Percentiles rank a stretch among this genome's conserved stretches.
Conservation (phyloP, 2,329 filamentous ascomycete genomes). For the Hawksworthiomyces lignivorus region DNA sequence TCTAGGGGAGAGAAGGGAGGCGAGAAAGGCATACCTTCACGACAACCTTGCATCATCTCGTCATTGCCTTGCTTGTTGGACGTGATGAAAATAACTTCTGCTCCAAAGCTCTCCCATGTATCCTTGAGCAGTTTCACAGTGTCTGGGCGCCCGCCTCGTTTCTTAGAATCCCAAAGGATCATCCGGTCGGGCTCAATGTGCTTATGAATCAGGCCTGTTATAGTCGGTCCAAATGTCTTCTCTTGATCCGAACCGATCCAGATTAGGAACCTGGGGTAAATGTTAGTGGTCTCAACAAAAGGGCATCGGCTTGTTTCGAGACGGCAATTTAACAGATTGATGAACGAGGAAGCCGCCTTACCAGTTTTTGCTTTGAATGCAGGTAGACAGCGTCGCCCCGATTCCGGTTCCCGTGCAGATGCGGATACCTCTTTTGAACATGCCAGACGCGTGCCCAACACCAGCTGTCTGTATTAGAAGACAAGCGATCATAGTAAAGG, state of each 20-base stretch:
- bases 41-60: constrained; percentile 35
- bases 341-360: too few species aligned
- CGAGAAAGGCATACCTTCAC: constrained; percentile 22
- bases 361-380: constrained; percentile 32
- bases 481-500: neutral
- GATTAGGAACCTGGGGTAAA: constrained; percentile 31
- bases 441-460: constrained; percentile 33
- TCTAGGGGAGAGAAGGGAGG: neutral
- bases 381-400: constrained; percentile 32
- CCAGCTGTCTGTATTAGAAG: constrained; percentile 25
- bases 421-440: constrained; percentile 34
- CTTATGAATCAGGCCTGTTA: constrained; percentile 28
- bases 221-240: constrained; percentile 32
- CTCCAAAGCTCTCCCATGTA: constrained; percentile 30
- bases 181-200: constrained; percentile 32
- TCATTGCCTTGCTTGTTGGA: constrained; percentile 33
- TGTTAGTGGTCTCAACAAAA: too few species aligned
- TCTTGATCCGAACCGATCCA: constrained; percentile 36
- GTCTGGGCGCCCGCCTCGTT: constrained; percentile 32
- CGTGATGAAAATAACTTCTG: constrained; percentile 36
- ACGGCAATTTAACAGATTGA: too few species aligned
- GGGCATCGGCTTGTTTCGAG: too few species aligned
- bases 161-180: constrained; percentile 35
- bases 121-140: constrained; percentile 30
- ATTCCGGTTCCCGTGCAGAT: constrained; percentile 34